These are phyloP conservation scores for Mallotus repandus DNA, from an alignment of 441 rosid genomes.

Conservation along the genomic window DNA sequence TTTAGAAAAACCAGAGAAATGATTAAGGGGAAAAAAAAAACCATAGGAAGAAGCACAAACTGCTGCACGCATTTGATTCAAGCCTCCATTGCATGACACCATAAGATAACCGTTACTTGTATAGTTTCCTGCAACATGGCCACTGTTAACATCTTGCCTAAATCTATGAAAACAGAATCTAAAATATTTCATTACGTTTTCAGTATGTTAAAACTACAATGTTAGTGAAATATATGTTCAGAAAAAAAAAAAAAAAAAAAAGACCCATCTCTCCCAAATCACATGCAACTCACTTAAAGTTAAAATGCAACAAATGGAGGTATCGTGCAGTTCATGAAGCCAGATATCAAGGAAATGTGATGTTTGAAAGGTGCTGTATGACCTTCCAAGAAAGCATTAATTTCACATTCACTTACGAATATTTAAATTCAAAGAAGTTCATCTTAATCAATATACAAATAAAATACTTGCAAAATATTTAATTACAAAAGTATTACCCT, in stretches of 20 bases:
- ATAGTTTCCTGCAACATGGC: constrained; percentile 66
- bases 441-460: neutral
- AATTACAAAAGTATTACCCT: neutral
- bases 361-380: neutral
- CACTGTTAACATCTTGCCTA: constrained; percentile 3
- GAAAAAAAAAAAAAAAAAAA: too few relatives aligned
- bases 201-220: neutral
- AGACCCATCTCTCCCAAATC: neutral
- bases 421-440: neutral
- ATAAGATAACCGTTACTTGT: constrained; percentile 76
- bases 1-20: constrained; percentile 16
- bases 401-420: neutral
- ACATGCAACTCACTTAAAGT: neutral
- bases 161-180: neutral
- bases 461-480: neutral
- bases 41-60: constrained; percentile 47
- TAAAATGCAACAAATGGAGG: neutral
- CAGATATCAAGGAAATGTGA: constrained; percentile 5
- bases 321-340: neutral
- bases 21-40: neutral
- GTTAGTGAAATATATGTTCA: neutral
- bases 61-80: constrained; percentile 99
- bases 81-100: constrained; percentile 96
- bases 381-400: neutral
- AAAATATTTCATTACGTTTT: constrained; percentile 1